These are phyloP conservation scores for Cyberlindnera mrakii DNA, from an alignment of 805 yeast species.

Conservation along the genomic window DNA sequence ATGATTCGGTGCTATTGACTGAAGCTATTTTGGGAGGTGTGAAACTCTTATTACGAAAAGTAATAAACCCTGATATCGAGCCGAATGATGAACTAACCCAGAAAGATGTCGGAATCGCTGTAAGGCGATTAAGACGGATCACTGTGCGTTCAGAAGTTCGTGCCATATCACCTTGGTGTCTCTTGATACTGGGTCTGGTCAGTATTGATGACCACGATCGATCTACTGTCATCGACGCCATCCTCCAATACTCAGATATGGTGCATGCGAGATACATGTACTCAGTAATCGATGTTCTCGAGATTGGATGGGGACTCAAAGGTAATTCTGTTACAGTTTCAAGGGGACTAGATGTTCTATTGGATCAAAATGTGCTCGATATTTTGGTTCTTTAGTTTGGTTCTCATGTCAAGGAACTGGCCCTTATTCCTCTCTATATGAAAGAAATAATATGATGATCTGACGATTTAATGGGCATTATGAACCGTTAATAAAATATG, in stretches of 20 bases:
- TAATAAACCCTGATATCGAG: constrained; percentile 3
- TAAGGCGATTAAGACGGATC: constrained; percentile 6
- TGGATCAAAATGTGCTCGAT: constrained; percentile 5
- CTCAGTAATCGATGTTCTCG: constrained; percentile 11
- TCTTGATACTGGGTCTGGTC: constrained; percentile 13
- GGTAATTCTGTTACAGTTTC: constrained; percentile 1
- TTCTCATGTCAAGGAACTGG: too few species aligned
- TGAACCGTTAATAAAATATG: too few species aligned
- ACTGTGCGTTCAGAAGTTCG: constrained; percentile 6
- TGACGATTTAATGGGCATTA: too few species aligned
- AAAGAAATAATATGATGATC: too few species aligned
- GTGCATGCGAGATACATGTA: constrained; percentile 12
- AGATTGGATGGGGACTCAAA: constrained; percentile 15
- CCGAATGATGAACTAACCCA: constrained; percentile 5
- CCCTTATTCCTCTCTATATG: too few species aligned
- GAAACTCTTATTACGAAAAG: constrained; percentile 15
- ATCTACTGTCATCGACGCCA: constrained; percentile 5
- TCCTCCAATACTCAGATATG: constrained; percentile 9
- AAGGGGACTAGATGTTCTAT: constrained; percentile 12
- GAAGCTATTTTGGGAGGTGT: constrained; percentile 13
- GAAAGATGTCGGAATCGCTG: constrained; percentile 6
- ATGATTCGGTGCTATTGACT: constrained; percentile 13
- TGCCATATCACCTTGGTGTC: constrained; percentile 3
- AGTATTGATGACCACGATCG: constrained; percentile 7
- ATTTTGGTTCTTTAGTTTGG: constrained; percentile 3